Base-by-base conservation (phyloP, 192 early-diverging fungal genomes). In the Coemansia sp. region DNA sequence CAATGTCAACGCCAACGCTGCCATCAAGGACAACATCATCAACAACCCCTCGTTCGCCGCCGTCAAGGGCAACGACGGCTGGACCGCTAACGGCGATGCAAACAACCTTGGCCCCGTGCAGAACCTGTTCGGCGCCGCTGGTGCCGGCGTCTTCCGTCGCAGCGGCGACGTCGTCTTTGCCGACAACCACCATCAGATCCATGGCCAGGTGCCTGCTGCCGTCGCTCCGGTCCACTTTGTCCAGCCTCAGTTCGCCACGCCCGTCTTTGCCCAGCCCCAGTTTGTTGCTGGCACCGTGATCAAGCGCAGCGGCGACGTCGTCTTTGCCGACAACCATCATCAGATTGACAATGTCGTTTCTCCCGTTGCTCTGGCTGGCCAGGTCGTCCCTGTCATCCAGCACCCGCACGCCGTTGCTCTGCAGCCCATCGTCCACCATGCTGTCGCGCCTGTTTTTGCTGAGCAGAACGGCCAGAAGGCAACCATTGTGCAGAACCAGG, bases 1-100 rank as follows among this genome's bases (percentile, higher is more conserved):
- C 24, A 70, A 62, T 28, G 67, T 80, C 49, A 80, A 80, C 62
- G 48, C 63, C 50, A 80, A 80, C 59, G 20, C 67, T 22, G 77
- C 71, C 0, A 51, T 71, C 71, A 80, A 80, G 59, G 77, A 74
- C 65, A 80, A 74, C 65, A 39, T 80, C 27, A 35, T 80, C 49
- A 80, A 80, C 71, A 80, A 74, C 71, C 77, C 77, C 4, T 74
- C 71, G 34, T 11, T 42, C 18, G 59, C 64, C n/a, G 48, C 47
- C 8, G 71, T 71, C 27, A 64, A 63, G 68, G 77, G 77, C 39
- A 80, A 80, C 59, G 64, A 70, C 48, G 77, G 77, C 49, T 80
- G 77, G 77, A 71, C 77, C 10, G 71, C 77, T 24, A 80, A 80
- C 62, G 77, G 77, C 42, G 72, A 80, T 55, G 30, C 57, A 42